phyloP scores from a whole-genome alignment of 345 rosid species.

The Melastoma malabathricum region DNA sequence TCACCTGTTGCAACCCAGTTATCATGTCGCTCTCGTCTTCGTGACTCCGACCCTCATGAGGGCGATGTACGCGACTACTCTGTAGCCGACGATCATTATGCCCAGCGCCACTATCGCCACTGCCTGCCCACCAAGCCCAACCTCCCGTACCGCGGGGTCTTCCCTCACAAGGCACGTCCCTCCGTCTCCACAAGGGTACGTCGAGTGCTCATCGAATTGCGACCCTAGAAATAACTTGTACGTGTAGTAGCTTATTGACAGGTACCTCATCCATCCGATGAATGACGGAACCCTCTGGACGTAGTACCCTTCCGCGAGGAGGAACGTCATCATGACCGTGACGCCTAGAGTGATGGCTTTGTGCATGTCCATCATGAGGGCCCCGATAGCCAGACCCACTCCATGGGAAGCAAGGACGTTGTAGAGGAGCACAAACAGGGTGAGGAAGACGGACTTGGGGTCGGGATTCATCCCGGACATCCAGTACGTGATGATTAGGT shows the following conservation, averaged over 20 bases:
- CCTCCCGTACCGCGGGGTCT: conserved; percentile 21
- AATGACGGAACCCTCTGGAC: conserved; percentile 36
- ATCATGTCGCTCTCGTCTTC: conserved; percentile 2
- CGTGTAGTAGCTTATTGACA: conserved; percentile 25
- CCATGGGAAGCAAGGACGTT: conserved; percentile 35
- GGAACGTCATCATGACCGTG: conserved; percentile 21
- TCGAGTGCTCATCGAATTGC: conserved; percentile 22
- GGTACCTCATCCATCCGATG: conserved; percentile 31
- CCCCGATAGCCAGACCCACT: conserved; percentile 43
- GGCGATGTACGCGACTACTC: conserved; percentile 35
- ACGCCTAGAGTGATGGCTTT: conserved; percentile 25
- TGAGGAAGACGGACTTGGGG: conserved; percentile 21
- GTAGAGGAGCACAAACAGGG: conserved; percentile 26
- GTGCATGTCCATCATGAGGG: conserved; percentile 33
- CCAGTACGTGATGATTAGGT: conserved; percentile 45
- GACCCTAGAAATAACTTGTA: conserved; percentile 31
- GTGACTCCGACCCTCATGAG: conserved; percentile 25
- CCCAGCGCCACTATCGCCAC: conserved; percentile 19
- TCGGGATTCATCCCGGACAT: conserved; percentile 54
- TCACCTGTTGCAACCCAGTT: no score
- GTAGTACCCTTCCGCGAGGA: conserved; percentile 34
- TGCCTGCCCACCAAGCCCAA: conserved; percentile 27
- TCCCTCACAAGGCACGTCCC: conserved; percentile 21
- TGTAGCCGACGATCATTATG: conserved; percentile 28
- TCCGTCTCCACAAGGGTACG: conserved; percentile 12